Percentiles rank a stretch among this genome's conserved stretches.
These are phyloP conservation scores for Trametes cingulata DNA, from an alignment of 768 basidiomycete genomes.

Conservation along the genomic window DNA sequence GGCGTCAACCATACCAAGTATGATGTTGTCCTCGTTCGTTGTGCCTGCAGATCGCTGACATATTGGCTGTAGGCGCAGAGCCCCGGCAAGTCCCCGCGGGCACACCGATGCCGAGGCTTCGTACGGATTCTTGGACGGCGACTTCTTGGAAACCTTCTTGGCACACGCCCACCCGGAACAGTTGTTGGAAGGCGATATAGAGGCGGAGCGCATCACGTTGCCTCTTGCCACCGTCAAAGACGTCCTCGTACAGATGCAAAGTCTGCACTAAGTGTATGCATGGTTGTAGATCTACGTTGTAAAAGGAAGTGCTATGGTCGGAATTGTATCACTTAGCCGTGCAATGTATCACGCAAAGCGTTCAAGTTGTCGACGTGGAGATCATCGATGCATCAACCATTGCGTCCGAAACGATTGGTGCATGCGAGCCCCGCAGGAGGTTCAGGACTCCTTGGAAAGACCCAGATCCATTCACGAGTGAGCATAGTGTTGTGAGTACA, in stretches of 20 bases:
- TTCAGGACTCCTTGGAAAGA: no score
- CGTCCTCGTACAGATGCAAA: slow-evolving; percentile 44
- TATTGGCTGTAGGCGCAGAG: slow-evolving; percentile 56
- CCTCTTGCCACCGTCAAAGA: slow-evolving; percentile 42
- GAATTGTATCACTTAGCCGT: no score
- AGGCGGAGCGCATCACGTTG: slow-evolving; percentile 57
- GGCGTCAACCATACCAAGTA: slow-evolving; percentile 64
- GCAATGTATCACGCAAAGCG: not conserved
- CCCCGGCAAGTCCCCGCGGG: slow-evolving; percentile 60
- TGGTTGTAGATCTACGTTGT: not conserved
- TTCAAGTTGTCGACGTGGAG: no score
- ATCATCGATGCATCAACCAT: no score
- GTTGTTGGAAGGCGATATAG: slow-evolving; percentile 56
- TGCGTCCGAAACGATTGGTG: no score
- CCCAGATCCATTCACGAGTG: no score
- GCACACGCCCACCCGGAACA: slow-evolving; percentile 43
- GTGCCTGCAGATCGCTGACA: not conserved
- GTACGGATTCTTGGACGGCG: slow-evolving; percentile 85
- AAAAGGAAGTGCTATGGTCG: not conserved
- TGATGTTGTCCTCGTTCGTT: slow-evolving; percentile 12
- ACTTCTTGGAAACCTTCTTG: slow-evolving; percentile 75
- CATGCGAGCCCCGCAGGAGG: no score
- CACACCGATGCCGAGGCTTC: slow-evolving; percentile 56
- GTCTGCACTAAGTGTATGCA: slow-evolving; percentile 38
- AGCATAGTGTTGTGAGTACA: not conserved